These are phyloP conservation scores for Schizochytrium sp. DNA, from an alignment of 108 stramenopile genomes.

Conservation along the genomic window DNA sequence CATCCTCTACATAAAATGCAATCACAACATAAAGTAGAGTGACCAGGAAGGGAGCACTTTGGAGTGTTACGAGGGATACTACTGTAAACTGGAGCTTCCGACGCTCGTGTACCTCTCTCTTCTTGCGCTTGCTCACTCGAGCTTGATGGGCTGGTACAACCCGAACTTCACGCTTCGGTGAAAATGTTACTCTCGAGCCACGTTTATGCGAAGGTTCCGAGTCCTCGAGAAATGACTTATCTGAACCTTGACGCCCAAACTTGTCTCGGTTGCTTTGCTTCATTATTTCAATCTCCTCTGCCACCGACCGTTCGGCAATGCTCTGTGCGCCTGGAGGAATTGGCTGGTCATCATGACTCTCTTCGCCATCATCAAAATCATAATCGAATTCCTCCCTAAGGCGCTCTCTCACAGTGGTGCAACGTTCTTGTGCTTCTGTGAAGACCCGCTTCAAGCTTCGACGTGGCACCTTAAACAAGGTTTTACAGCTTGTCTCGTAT, in stretches of 20 bases:
- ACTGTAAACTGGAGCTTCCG: neutral
- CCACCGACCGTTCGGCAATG: slow-evolving; percentile 4
- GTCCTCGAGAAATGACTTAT: neutral
- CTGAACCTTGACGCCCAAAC: neutral
- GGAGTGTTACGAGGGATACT: neutral
- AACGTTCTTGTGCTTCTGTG: neutral
- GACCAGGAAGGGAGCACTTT: slow-evolving; percentile 7
- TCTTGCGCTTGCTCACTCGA: neutral
- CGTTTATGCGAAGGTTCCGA: neutral
- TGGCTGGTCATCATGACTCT: slow-evolving; percentile 12
- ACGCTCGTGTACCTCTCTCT: neutral
- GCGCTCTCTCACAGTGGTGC: neutral
- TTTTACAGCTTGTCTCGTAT: neutral
- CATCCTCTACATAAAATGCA: neutral
- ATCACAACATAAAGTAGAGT: neutral
- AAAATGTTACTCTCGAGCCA: neutral
- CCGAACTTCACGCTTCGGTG: neutral
- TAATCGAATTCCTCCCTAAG: slow-evolving; percentile 8
- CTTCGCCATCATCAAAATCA: slow-evolving; percentile 36
- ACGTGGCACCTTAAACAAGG: neutral
- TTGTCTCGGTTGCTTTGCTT: neutral
- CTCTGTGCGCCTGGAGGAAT: neutral
- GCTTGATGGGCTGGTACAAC: neutral
- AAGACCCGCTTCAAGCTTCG: neutral
- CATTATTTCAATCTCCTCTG: neutral